These are phyloP conservation scores for Sporothrix phasma DNA, from an alignment of 2,329 filamentous ascomycete genomes.

Conservation along the genomic window DNA sequence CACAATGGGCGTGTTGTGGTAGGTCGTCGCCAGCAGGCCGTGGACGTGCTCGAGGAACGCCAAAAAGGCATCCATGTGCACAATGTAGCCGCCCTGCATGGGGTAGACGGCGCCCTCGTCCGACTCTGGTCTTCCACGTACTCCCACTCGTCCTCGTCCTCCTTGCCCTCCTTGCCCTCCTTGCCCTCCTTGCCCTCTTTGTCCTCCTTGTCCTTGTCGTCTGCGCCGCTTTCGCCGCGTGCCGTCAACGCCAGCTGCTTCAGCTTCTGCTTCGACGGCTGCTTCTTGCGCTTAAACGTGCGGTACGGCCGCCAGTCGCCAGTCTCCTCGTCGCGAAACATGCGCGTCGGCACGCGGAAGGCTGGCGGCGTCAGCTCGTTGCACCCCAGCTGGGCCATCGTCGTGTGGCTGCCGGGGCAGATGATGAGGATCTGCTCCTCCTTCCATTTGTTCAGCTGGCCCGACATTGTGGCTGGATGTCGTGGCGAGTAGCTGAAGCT, in stretches of 20 bases:
- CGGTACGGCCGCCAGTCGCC: constrained; percentile 69
- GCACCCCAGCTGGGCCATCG: constrained; percentile 82
- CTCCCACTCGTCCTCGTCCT: constrained; percentile 53
- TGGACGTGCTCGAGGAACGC: constrained; percentile 89
- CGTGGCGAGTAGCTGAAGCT: background rate
- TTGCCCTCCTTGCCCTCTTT: too few species aligned
- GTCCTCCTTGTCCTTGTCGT: constrained; percentile 42
- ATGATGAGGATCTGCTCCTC: constrained; percentile 60
- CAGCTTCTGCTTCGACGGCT: constrained; percentile 32
- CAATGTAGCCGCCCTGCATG: constrained; percentile 64
- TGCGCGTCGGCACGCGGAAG: constrained; percentile 78
- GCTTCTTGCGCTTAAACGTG: constrained; percentile 56
- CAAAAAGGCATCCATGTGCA: constrained; percentile 86
- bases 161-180: constrained; percentile 31
- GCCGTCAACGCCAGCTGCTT: constrained; percentile 14
- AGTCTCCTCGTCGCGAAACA: constrained; percentile 79
- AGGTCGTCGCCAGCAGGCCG: constrained; percentile 76
- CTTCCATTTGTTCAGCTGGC: constrained; percentile 49
- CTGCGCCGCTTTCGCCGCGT: constrained; percentile 30
- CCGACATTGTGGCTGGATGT: constrained; percentile 35
- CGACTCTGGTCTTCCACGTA: constrained; percentile 82
- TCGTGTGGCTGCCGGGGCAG: constrained; percentile 77
- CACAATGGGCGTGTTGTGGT: constrained; percentile 92
- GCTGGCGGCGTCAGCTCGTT: constrained; percentile 86
- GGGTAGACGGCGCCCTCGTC: constrained; percentile 87